Evolutionary conservation across 306 rosid species (phyloP).

Genomic region (Glycyrrhiza uralensis): DNA sequence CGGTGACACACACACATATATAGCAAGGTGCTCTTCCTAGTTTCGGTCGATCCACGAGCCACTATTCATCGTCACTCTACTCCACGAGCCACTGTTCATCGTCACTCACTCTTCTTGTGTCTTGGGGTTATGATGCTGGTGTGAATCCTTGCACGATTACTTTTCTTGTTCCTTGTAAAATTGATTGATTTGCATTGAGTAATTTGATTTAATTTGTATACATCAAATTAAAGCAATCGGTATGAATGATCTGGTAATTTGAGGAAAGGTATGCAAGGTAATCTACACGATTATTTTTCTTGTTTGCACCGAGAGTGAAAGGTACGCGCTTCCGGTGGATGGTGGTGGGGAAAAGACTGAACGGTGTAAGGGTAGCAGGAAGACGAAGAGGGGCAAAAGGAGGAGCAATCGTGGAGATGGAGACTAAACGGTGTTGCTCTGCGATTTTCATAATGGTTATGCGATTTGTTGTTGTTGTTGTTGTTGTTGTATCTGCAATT

Average conservation of each 20-base stretch:
- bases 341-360: neutral
- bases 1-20: too few species aligned
- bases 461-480: too few species aligned
- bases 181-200: neutral
- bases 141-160: neutral
- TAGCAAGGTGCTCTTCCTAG: too few species aligned
- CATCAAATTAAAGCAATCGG: neutral
- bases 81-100: too few species aligned
- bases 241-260: neutral
- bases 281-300: too few species aligned
- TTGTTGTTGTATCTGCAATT: too few species aligned
- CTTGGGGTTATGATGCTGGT: neutral
- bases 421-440: too few species aligned
- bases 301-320: neutral
- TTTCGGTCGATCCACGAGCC: too few species aligned
- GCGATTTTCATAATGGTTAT: too few species aligned
- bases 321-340: conserved; percentile 17
- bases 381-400: conserved; percentile 6
- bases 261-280: too few species aligned
- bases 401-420: neutral
- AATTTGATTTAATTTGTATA: neutral
- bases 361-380: neutral
- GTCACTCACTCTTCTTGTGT: too few species aligned
- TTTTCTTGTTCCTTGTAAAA: neutral
- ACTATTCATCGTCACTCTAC: too few species aligned